Base-by-base conservation (phyloP, 2,329 filamentous ascomycete genomes). In the Hypoxylon sp. region DNA sequence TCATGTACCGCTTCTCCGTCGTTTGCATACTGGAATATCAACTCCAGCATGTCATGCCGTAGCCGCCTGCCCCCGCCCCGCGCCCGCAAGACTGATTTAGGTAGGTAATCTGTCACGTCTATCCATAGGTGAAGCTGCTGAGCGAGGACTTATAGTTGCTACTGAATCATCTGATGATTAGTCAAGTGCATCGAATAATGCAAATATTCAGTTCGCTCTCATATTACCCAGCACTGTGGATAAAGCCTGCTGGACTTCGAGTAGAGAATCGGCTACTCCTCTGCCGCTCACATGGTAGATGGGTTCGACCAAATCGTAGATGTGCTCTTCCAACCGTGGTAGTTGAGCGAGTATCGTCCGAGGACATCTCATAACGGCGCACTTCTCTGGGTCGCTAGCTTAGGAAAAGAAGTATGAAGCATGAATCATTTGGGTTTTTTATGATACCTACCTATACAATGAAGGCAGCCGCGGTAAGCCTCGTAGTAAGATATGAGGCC, bases 341-440 rank as follows among this genome's bases (percentile, higher is more conserved):
- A 66, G 19, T n/a, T 66, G 59, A 28, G 63, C 19, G n/a, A 68
- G 49, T 32, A 68, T 48, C 5, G 59, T 62, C 11, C 62, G 58
- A 32, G 55, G 39, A 20, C 58, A 62, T n/a, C 53, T 30, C 2
- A 63, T 17, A 6, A 65, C 19, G 13, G 48, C 20, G n/a, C 44
- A 37, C 30, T 65, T 68, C 32, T 68, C 65, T 28, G 44, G 30
- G 13, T 65, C 57, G 19, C 56, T 68, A 4, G 58, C 62, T 24
- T 65, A 65, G 53, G 65, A 68, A 28, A 68, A 65, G 44, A 65
- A 68, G 34, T 59, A 65, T 24, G 63, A n/a, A 2, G 65, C 62
- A 28, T 60, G 32, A 11, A 49, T 53, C 5, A 47, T 56, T 32
- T 58, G 17, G 2, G 20, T 55, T 22, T 51, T 53, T 3, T 24